Percentiles rank a stretch among this genome's conserved stretches.
phyloP scores from a whole-genome alignment of 805 yeast genomes.

The Candida coquimbonensis region DNA sequence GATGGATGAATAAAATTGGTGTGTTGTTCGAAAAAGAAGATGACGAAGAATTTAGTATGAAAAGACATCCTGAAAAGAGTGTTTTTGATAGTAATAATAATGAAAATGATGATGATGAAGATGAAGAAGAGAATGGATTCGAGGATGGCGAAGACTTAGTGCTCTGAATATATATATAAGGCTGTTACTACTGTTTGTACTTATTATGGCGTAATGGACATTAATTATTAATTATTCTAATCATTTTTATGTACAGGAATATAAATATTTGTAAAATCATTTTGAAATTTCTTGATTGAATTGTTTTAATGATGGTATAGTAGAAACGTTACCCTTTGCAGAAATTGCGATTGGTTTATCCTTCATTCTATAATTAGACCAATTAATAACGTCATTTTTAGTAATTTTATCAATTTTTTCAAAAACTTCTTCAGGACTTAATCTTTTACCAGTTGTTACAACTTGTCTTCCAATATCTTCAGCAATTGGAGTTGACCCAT shows the following conservation, averaged over 20 bases:
- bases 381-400: constrained; percentile 69
- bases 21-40: constrained; percentile 54
- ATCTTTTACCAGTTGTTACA: constrained; percentile 77
- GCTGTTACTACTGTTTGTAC: constrained; percentile 10
- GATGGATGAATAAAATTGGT: constrained; percentile 90
- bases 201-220: constrained; percentile 4
- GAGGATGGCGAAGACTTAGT: constrained; percentile 29
- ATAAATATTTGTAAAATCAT: neutral
- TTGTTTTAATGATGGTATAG: constrained; percentile 62
- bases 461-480: constrained; percentile 97
- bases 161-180: too few species aligned
- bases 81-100: constrained; percentile 13
- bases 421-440: constrained; percentile 41
- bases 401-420: constrained; percentile 70
- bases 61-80: constrained; percentile 19
- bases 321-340: constrained; percentile 77
- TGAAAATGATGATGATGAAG: constrained; percentile 17
- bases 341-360: constrained; percentile 82
- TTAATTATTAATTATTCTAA: neutral
- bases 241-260: neutral
- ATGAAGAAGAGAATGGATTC: constrained; percentile 15
- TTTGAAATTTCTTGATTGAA: constrained; percentile 36
- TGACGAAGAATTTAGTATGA: constrained; percentile 13
- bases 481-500: constrained; percentile 92
- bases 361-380: constrained; percentile 80